Evolutionary conservation across 2,329 filamentous ascomycete genomes (phyloP).

Genomic region (Proliferodiscus dingleyae): DNA sequence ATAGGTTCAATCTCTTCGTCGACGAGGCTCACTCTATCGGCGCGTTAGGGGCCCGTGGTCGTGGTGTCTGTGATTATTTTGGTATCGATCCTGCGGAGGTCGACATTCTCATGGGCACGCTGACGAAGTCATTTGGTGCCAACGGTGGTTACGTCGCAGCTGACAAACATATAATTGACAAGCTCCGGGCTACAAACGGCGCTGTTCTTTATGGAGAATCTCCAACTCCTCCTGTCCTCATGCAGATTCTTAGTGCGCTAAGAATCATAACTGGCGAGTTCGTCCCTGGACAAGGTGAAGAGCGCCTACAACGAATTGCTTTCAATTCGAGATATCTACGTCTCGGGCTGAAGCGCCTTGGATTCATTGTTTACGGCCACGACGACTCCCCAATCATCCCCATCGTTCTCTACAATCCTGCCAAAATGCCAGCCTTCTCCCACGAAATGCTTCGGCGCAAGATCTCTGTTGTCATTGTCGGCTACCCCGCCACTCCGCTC

Average conservation of each 20-base stretch:
- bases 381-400: slow-evolving; percentile 98
- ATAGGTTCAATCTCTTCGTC: slow-evolving; percentile 94
- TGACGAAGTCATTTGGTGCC: slow-evolving; percentile 97
- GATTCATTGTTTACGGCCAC: slow-evolving; percentile 94
- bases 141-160: slow-evolving; percentile 94
- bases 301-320: slow-evolving; percentile 89
- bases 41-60: slow-evolving; percentile 80
- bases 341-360: slow-evolving; percentile 91
- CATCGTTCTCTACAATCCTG: slow-evolving; percentile 92
- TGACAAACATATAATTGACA: slow-evolving; percentile 87
- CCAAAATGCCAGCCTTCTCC: slow-evolving; percentile 96
- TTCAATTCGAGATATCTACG: slow-evolving; percentile 99
- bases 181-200: slow-evolving; percentile 80
- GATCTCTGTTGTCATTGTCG: slow-evolving; percentile 95
- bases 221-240: slow-evolving; percentile 79
- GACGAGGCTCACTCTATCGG: slow-evolving; percentile 97
- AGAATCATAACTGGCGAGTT: slow-evolving; percentile 87
- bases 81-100: slow-evolving; percentile 81
- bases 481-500: slow-evolving; percentile 91
- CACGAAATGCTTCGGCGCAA: slow-evolving; percentile 98
- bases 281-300: slow-evolving; percentile 85
- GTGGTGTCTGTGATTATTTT: slow-evolving; percentile 97
- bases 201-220: slow-evolving; percentile 84
- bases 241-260: slow-evolving; percentile 84
- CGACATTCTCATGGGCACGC: slow-evolving; percentile 95